Evolutionary conservation across 164 flowering plant species (phyloP), one percentile per base, ranked within the genome.

Genomic region (Amborella trichopoda): DNA sequence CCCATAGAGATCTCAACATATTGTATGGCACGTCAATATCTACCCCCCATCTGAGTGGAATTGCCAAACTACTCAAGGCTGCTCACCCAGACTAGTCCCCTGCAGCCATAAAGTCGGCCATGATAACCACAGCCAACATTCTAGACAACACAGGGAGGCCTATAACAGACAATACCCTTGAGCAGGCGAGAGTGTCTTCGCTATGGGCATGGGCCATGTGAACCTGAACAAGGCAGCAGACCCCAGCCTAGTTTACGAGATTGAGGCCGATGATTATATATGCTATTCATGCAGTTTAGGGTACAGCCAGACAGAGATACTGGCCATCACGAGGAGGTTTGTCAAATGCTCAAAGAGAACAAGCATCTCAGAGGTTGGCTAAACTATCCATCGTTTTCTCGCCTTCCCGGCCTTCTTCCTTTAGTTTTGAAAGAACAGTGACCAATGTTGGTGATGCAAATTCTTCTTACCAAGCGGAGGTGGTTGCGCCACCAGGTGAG

Each of bases 101-200:
- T 1, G 47, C 47, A 9, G 55, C 55, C 11, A 52, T 52, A 10
- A 21, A 23, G 9, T 52, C 55, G 1, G 55, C 55, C 6, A 11
- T 52, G 9, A 52, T 52, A 47, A 52, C 55, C 6, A 40, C 47
- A n/a, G 21, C 55, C 21, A 5, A 9, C 3, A 11, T n/a, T 2
- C 2, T 28, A 6, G 45, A 52, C n/a, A 26, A 20, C 21, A 8
- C 27, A 21, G 4, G 13, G 12, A 26, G 19, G 5, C 40, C 48
- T 2, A 75, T 78, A 0, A 90, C 95, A 0, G 94, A 85, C 50
- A 74, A 93, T 3, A 87, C 80, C 53, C 55, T 82, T 13, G 40
- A 82, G 16, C 94, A 93, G 5, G 46, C 87, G n/a, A n/a, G 13
- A 60, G 77, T 4, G n/a, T n/a, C n/a, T n/a, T n/a, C n/a, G n/a